A percentile compares a stretch with the other conserved stretches of the same genome.
Evolutionary conservation across 306 rosid species (phyloP).

Genomic region (Medicago arabica): DNA sequence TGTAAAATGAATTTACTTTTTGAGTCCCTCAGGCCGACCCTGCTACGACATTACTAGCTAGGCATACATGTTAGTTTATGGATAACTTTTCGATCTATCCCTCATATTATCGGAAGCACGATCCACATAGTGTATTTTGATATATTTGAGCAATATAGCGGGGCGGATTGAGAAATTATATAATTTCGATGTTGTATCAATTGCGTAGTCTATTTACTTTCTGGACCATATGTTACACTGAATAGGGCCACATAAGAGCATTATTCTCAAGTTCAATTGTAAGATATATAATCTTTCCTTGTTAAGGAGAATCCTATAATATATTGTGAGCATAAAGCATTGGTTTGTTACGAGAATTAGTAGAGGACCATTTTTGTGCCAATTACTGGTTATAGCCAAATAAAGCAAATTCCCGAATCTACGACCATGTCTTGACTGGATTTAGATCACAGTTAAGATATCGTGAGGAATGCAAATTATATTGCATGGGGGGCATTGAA

Average conservation of each 20-base stretch:
- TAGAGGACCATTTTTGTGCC: constrained; percentile 39
- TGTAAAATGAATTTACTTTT: no score
- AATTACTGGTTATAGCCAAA: constrained; percentile 26
- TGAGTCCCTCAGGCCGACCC: no score
- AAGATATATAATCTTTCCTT: constrained; percentile 30
- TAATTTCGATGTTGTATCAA: background rate
- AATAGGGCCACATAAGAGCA: constrained; percentile 1
- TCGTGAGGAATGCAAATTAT: constrained; percentile 35
- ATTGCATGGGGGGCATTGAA: constrained; percentile 1
- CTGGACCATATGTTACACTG: background rate
- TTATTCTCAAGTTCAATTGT: constrained; percentile 17
- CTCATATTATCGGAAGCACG: no score
- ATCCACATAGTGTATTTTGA: no score
- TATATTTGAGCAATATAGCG: no score
- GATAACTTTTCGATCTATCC: no score
- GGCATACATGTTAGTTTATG: no score
- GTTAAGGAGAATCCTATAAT: constrained; percentile 27
- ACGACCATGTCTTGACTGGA: background rate
- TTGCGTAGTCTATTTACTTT: background rate
- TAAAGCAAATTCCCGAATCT: constrained; percentile 21
- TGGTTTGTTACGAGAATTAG: constrained; percentile 10
- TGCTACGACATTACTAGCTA: no score
- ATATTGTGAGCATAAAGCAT: constrained; percentile 16
- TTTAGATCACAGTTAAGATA: background rate
- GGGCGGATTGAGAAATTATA: no score